Conservation (phyloP, 331 rosid genomes). For the Quercus lobata region DNA sequence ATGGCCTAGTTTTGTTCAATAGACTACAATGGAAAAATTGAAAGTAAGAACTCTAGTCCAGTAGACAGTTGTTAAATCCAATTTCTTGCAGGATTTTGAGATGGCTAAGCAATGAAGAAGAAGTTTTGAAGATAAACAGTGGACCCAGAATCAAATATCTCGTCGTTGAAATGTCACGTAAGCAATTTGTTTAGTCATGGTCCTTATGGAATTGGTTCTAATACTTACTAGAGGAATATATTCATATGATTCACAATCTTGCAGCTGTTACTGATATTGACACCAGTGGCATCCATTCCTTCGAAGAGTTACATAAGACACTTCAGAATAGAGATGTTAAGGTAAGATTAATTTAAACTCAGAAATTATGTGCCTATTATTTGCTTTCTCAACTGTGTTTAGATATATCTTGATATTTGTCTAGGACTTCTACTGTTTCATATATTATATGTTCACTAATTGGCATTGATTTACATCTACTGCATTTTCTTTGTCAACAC, state of each 20-base stretch:
- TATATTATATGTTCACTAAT: neutral
- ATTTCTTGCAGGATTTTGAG: slow-evolving; percentile 55
- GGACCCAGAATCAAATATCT: slow-evolving; percentile 35
- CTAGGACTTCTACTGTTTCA: too few species aligned
- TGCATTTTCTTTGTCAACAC: neutral
- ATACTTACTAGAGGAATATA: neutral
- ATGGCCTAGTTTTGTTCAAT: too few species aligned
- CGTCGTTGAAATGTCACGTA: slow-evolving; percentile 81
- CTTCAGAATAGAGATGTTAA: slow-evolving; percentile 55
- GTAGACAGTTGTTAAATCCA: neutral
- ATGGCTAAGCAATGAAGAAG: slow-evolving; percentile 64
- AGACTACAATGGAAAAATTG: neutral
- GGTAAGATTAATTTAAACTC: slow-evolving; percentile 22
- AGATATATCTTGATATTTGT: neutral
- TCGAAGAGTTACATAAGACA: slow-evolving; percentile 46
- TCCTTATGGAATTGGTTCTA: neutral
- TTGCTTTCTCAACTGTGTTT: neutral
- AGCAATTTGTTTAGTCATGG: slow-evolving; percentile 14
- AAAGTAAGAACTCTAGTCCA: neutral
- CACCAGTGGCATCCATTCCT: slow-evolving; percentile 76
- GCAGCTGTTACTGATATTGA: slow-evolving; percentile 85
- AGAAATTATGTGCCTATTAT: neutral
- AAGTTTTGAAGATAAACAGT: slow-evolving; percentile 9
- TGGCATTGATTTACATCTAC: neutral
- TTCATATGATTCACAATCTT: neutral